Percentiles rank a stretch among this genome's conserved stretches.
Evolutionary conservation across 306 rosid species (phyloP).

Genomic region (Glycyrrhiza uralensis): DNA sequence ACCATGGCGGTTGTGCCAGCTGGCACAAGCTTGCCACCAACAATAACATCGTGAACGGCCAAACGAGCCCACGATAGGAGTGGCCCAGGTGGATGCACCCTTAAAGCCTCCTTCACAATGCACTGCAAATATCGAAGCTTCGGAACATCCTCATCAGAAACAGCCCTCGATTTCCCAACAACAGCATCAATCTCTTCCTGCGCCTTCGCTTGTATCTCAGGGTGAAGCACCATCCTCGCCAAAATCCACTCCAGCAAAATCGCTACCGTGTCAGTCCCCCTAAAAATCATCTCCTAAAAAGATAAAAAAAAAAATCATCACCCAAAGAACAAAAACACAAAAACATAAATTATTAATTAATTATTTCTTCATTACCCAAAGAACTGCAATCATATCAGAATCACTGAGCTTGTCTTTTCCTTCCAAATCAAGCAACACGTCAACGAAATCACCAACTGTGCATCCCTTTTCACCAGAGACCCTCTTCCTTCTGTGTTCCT

Average conservation of each 20-base stretch:
- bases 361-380: slow-evolving; percentile 70
- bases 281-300: slow-evolving; percentile 74
- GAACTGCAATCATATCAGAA: slow-evolving; percentile 78
- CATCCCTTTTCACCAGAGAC: not conserved
- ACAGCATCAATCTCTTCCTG: slow-evolving; percentile 46
- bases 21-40: slow-evolving; percentile 48
- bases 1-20: slow-evolving; percentile 79
- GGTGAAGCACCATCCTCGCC: slow-evolving; percentile 88
- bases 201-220: slow-evolving; percentile 60
- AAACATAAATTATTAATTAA: not conserved
- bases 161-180: not conserved
- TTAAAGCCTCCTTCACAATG: slow-evolving; percentile 65
- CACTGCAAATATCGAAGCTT: slow-evolving; percentile 56
- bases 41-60: slow-evolving; percentile 51
- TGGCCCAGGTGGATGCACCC: slow-evolving; percentile 86
- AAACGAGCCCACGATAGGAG: slow-evolving; percentile 85
- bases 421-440: slow-evolving; percentile 75
- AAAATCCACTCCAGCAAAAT: slow-evolving; percentile 78
- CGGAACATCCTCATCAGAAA: slow-evolving; percentile 52
- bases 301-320: not conserved
- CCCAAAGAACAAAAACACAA: not conserved
- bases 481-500: slow-evolving; percentile 48
- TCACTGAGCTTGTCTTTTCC: slow-evolving; percentile 50
- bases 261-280: slow-evolving; percentile 91
- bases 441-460: slow-evolving; percentile 56